Evolutionary conservation across 257 asterid species (phyloP).

Genomic region (Thymus mandschuricus): DNA sequence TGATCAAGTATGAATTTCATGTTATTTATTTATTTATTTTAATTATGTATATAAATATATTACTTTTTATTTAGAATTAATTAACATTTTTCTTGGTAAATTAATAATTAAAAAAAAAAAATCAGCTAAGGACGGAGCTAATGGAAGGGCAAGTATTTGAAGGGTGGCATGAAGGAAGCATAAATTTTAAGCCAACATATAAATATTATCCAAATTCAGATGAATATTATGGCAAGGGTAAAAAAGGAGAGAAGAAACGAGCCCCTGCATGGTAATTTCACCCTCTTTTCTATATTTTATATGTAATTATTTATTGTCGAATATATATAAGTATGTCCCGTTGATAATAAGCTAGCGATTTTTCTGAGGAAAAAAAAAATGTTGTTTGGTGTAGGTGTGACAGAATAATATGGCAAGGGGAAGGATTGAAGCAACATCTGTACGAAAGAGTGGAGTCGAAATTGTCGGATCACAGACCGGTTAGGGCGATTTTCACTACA

Average conservation of each 20-base stretch:
- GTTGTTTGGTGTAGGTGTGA: slow-evolving; percentile 52
- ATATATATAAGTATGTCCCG: no score
- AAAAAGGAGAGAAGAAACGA: slow-evolving; percentile 56
- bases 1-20: slow-evolving; percentile 52
- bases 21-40: not conserved
- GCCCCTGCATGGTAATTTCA: slow-evolving; percentile 62
- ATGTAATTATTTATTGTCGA: no score
- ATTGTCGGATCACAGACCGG: slow-evolving; percentile 71
- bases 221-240: slow-evolving; percentile 52
- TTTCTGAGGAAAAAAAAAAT: no score
- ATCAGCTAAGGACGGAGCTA: slow-evolving; percentile 55
- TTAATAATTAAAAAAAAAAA: not conserved
- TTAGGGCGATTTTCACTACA: slow-evolving; percentile 54
- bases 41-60: not conserved
- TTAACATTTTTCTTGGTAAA: not conserved
- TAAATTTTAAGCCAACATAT: slow-evolving; percentile 67
- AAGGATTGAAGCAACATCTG: slow-evolving; percentile 53
- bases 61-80: not conserved
- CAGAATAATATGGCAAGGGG: slow-evolving; percentile 69
- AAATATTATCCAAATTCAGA: slow-evolving; percentile 55
- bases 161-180: slow-evolving; percentile 66
- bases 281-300: no score
- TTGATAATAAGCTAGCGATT: no score
- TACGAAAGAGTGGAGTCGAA: slow-evolving; percentile 62
- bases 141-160: slow-evolving; percentile 62